phyloP scores from a whole-genome alignment of 345 rosid species.

The Alliaria petiolata region DNA sequence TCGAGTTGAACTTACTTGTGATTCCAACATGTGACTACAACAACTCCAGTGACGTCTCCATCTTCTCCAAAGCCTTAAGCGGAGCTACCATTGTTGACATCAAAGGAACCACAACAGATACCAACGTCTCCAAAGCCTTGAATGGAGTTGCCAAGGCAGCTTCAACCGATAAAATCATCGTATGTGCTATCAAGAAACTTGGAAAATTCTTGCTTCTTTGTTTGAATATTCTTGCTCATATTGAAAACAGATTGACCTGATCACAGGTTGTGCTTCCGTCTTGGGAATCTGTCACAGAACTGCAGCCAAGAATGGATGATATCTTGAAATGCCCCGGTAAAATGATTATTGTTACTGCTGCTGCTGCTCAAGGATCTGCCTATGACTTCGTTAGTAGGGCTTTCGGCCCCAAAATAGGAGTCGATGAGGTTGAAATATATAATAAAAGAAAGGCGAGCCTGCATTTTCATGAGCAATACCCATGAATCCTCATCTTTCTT shows the following conservation, averaged over 20 bases:
- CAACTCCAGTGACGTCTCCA: conserved; percentile 17
- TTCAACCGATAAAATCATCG: conserved; percentile 40
- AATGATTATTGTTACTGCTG: conserved; percentile 51
- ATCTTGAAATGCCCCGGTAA: conserved; percentile 47
- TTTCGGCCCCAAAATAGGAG: conserved; percentile 28
- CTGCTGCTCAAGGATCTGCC: conserved; percentile 40
- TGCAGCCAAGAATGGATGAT: conserved; percentile 48
- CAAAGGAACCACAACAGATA: conserved; percentile 29
- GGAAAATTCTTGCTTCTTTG: no score
- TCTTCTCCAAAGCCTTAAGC: conserved; percentile 17
- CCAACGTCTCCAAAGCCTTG: conserved; percentile 32
- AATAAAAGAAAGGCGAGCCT: no score
- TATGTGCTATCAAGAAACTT: conserved; percentile 12
- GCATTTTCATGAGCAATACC: background rate
- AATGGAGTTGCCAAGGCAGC: conserved; percentile 40
- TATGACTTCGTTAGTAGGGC: conserved; percentile 17
- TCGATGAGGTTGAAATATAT: background rate
- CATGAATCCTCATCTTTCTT: background rate
- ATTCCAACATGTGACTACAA: conserved; percentile 37
- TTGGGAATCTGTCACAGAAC: conserved; percentile 43
- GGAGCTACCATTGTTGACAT: conserved; percentile 51
- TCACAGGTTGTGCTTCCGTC: conserved; percentile 51
- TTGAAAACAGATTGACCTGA: no score
- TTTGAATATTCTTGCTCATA: no score
- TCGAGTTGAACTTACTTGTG: conserved; percentile 55